Evolutionary conservation across 768 basidiomycete species (phyloP), one percentile per base, ranked within the genome.

Genomic region (Hericium coralloides): DNA sequence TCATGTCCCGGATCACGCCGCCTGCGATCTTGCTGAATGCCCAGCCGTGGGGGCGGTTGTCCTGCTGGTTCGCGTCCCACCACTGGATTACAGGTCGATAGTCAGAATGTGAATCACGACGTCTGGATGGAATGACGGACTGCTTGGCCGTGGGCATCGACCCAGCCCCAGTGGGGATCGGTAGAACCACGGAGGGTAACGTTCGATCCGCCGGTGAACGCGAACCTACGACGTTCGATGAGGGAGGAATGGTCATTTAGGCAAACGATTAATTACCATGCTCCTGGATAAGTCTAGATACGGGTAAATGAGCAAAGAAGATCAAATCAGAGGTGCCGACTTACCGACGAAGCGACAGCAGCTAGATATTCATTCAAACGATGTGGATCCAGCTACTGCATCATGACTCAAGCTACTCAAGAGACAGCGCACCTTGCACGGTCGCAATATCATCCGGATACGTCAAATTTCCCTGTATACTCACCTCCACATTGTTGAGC

Each of bases 141-240:
- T 20, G 65, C 62, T 55, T 83, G 80, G 1, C 83, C 83, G 52
- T 84, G 77, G 2, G 72, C 79, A 60, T 84, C 77, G 0, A 85
- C 75, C 82, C 82, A 85, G n/a, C 83, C 83, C 79, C 80, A 81
- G 3, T 79, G 58, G 0, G 80, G 77, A 58, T 85, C 78, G 12
- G 65, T 68, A 20, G 78, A 76, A 0, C 84, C 81, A 25, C 79
- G 70, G 7, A 86, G 65, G 10, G 81, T 84, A 47, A 85, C 79
- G 55, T 36, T 50, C 9, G 18, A 17, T 14, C 17, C 49, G 18
- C 49, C 49, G 8, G 49, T 25, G 49, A 50, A 50, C 2, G 49
- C 49, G 49, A 15, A 50, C 26, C 49, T 50, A 17, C 20, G 43
- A 18, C 1, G 17, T 45, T 8, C 20, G 8, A 50, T 50, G 7